Evolutionary conservation across 148 eudicot species (phyloP).

Genomic region (Amaranthus palmeri): DNA sequence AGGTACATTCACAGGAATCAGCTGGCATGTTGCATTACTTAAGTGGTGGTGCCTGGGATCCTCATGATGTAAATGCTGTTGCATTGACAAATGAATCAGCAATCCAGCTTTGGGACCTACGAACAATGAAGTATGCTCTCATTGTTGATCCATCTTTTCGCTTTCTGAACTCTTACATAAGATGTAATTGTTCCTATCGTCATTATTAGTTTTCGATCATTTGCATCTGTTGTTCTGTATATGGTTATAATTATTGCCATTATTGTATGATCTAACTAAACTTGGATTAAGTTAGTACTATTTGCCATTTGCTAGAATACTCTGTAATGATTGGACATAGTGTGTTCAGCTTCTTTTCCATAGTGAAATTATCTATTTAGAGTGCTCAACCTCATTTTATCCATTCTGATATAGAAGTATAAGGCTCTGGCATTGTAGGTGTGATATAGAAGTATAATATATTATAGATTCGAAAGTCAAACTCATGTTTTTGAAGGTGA

Average conservation of each 20-base stretch:
- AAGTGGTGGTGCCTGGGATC: constrained; percentile 98
- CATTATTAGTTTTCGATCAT: neutral
- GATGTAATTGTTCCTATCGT: neutral
- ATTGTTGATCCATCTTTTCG: constrained; percentile 1
- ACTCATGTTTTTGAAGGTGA: too few species aligned
- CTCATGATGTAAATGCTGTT: constrained; percentile 77
- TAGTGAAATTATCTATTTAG: too few species aligned
- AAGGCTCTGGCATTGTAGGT: too few species aligned
- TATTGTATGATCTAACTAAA: neutral
- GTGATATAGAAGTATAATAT: too few species aligned
- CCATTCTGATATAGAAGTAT: too few species aligned
- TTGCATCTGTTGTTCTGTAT: neutral
- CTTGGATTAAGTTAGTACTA: neutral
- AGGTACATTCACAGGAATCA: constrained; percentile 95
- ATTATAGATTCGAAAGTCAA: too few species aligned
- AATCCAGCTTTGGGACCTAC: constrained; percentile 83
- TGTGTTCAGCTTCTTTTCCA: too few species aligned
- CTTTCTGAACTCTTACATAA: neutral
- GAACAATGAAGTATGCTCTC: constrained; percentile 81
- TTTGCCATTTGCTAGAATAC: neutral
- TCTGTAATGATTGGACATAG: too few species aligned
- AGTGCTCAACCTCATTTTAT: too few species aligned
- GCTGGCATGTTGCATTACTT: constrained; percentile 84
- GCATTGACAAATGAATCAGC: constrained; percentile 82
- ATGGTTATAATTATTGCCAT: neutral